These are phyloP conservation scores for Leccinum longicurvipes DNA, from an alignment of 768 basidiomycete genomes.

Conservation along the genomic window DNA sequence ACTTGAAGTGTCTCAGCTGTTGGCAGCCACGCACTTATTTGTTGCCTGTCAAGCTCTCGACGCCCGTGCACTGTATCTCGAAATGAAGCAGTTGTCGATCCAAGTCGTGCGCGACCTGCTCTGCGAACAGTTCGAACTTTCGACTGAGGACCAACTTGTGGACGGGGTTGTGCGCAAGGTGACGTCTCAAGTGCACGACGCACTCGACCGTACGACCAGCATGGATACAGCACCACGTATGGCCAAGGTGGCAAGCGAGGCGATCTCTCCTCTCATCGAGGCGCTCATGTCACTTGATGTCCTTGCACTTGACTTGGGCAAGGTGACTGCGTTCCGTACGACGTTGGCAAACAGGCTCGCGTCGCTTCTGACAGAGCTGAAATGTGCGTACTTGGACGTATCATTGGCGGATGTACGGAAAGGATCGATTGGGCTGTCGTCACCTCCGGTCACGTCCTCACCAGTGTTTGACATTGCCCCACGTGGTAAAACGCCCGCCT, in stretches of 20 bases:
- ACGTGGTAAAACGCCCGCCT: conserved; percentile 63
- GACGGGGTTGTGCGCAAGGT: conserved; percentile 31
- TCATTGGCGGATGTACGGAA: conserved; percentile 19
- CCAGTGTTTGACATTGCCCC: conserved; percentile 43
- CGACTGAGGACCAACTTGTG: conserved; percentile 10
- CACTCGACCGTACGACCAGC: conserved; percentile 62
- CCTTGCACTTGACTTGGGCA: conserved; percentile 16
- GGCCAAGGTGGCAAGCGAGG: conserved; percentile 64
- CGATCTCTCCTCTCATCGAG: conserved; percentile 61
- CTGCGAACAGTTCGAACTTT: conserved; percentile 9
- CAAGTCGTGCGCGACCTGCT: conserved; percentile 21
- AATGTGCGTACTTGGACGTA: conserved; percentile 29
- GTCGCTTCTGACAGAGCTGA: conserved; percentile 25
- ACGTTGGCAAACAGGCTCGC: conserved; percentile 14
- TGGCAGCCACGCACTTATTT: conserved; percentile 75
- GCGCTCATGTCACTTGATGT: conserved; percentile 13
- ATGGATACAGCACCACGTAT: conserved; percentile 73
- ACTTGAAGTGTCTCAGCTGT: conserved; percentile 71
- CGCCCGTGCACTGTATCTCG: conserved; percentile 69
- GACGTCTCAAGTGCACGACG: conserved; percentile 39
- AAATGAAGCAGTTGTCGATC: conserved; percentile 44
- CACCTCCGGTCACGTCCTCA: conserved; percentile 21
- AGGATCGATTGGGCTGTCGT: conserved; percentile 1
- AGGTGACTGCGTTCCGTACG: conserved; percentile 23
- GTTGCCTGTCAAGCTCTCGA: conserved; percentile 81